These are phyloP conservation scores for Aurantiochytrium sp. DNA, from an alignment of 108 stramenopile species.

Conservation along the genomic window DNA sequence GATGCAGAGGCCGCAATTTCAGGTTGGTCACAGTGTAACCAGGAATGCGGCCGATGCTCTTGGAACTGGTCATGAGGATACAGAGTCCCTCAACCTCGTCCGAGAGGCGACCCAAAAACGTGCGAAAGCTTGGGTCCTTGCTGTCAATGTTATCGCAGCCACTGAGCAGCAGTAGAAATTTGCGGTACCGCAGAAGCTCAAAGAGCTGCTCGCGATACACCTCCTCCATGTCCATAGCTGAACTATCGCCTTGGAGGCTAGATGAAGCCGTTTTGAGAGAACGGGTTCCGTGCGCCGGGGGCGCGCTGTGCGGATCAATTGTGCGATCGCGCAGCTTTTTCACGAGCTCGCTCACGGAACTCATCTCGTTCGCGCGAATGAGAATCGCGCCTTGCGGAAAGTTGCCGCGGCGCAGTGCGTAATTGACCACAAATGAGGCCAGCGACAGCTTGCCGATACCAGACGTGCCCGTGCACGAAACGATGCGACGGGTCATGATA, in stretches of 20 bases:
- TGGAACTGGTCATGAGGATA: not conserved
- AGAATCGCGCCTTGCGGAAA: not conserved
- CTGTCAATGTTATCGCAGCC: not conserved
- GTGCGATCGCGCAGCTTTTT: not conserved
- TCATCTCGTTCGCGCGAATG: not conserved
- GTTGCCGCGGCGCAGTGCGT: slow-evolving; percentile 31
- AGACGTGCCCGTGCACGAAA: slow-evolving; percentile 54
- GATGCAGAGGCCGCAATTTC: not conserved
- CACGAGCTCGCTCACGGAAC: not conserved
- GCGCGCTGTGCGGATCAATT: not conserved
- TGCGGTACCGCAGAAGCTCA: not conserved
- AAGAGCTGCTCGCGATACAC: not conserved
- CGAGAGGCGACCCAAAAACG: not conserved
- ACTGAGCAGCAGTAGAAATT: not conserved
- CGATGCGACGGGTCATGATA: slow-evolving; percentile 50
- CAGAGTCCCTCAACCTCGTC: not conserved
- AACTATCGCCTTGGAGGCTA: not conserved
- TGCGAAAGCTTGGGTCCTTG: not conserved
- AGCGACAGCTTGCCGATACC: slow-evolving; percentile 69
- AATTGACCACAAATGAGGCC: slow-evolving; percentile 60
- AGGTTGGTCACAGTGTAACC: not conserved
- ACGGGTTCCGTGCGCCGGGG: not conserved
- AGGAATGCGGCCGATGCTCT: not conserved
- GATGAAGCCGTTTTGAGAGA: not conserved
- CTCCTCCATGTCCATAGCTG: not conserved